Evolutionary conservation across 306 rosid species (phyloP), one percentile per base, ranked within the genome.

Genomic region (Hippophae gyantsensis): DNA sequence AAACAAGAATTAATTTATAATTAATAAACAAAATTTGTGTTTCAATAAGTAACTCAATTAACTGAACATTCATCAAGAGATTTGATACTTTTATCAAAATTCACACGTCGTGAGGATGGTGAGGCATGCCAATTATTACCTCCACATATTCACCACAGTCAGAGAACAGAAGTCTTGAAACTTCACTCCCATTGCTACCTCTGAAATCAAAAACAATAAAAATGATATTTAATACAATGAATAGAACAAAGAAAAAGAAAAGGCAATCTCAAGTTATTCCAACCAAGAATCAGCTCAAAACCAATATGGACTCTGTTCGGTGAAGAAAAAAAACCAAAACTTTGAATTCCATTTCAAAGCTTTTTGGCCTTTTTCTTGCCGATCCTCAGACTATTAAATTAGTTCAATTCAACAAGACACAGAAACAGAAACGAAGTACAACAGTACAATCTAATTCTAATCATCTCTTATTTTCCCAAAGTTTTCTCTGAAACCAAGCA

Each of bases 1-100:
- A 69, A 77, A 67, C 48, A 61, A 47, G 75, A 80, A 82, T 64
- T 65, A 58, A 70, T 63, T 18, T 66, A 73, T 77, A 65, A 56
- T 71, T 72, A 72, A 61, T 46, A 67, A 76, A 56, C 50, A 69
- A 74, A 79, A 78, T 61, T 49, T 73, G 69, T 72, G 73, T 60
- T 51, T 52, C 25, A 57, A 65, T 18, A 18, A 66, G 71, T 64
- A 76, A 66, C 78, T 71, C 77, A 64, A 52, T 53, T 60, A 65
- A 72, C 72, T 60, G 63, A 62, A 56, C 56, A 8, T 50, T 48
- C 63, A 57, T 54, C 71, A 10, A 64, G 62, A 63, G 57, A 75
- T 57, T 62, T 50, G 57, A 46, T 59, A 13, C 27, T 45, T 56
- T 48, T 65, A 64, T 50, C 60, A 63, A 70, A 56, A 55, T 60